A percentile compares a stretch with the other conserved stretches of the same genome.
phyloP scores from a whole-genome alignment of 768 basidiomycete species.

The Daedaleopsis sinensis region DNA sequence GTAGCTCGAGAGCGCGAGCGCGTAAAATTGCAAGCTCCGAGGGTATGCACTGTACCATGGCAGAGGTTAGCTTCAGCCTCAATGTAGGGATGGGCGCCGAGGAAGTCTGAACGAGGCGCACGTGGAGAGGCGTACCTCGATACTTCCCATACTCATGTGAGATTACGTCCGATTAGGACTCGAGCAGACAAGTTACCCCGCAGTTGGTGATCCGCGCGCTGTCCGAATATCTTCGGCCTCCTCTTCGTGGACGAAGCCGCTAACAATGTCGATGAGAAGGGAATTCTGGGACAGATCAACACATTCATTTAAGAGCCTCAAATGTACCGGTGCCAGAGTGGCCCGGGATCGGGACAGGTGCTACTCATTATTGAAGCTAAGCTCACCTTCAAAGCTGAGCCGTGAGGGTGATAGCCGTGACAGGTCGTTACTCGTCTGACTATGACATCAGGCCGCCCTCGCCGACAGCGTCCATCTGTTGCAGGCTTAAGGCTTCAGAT shows the following conservation, averaged over 20 bases:
- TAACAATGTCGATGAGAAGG: not conserved
- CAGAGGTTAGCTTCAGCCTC: slow-evolving; percentile 2
- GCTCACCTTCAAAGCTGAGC: no score
- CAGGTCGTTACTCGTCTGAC: no score
- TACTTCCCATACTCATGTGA: slow-evolving; percentile 6
- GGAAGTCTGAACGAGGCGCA: not conserved
- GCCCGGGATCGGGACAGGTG: no score
- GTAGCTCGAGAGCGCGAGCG: not conserved
- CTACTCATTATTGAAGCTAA: no score
- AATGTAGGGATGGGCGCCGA: not conserved
- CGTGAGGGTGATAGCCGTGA: no score
- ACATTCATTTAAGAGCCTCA: not conserved
- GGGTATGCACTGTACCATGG: not conserved
- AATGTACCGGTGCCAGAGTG: no score
- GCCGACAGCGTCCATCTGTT: no score
- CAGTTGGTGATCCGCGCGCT: not conserved
- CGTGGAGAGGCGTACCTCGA: slow-evolving; percentile 6
- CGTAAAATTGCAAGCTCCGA: not conserved
- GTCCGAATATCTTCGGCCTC: not conserved
- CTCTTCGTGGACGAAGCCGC: not conserved
- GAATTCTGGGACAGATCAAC: not conserved
- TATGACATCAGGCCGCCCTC: no score
- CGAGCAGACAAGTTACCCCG: not conserved
- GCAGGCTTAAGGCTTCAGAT: no score
- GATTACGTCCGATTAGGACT: not conserved